Evolutionary conservation across 805 yeast species (phyloP), one percentile per base, ranked within the genome.

Genomic region (Candida bentonensis): DNA sequence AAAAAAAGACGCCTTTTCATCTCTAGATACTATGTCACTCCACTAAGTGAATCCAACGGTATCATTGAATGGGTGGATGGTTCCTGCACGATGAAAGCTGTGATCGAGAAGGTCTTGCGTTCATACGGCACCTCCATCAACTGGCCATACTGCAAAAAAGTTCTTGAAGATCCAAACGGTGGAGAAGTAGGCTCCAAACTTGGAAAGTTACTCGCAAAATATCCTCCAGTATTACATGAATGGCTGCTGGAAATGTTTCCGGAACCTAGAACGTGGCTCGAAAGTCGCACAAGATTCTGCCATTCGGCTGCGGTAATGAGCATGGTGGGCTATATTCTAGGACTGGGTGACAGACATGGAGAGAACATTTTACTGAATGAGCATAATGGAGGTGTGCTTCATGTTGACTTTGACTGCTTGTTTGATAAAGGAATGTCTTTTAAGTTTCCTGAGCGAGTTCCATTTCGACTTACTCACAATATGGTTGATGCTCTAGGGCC

Each of bases 301-400:
- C 68, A 94, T 44, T 78, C 95, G 0, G 69, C 82, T 22, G 96
- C 96, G 0, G 97, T 89, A 0, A 92, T 94, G 98, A 87, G 96
- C 0, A 86, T 92, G 68, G 95, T 89, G 3, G 98, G 99, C 0
- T 85, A 84, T 58, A 76, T 92, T 40, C 68, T 92, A 22, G 98
- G 98, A 5, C 69, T 92, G 42, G 99, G 99, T 21, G 99, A 92
- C 61, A 70, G 99, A 33, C 99, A 92, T 58, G 82, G 95, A 52
- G 99, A 92, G 56, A 92, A 92, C 56, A 76, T 92, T 20, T 63
- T 92, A 44, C 65, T 89, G 30, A 73, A 79, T 53, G 79, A 80
- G 48, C 73, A 69, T 36, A 73, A 79, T 2, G 98, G 98, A 1
- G 77, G 76, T 5, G 76, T 86, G 0, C 63, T 92, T 49, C 99